phyloP scores from a whole-genome alignment of 148 eudicot species.

The Camellia granthamiana region DNA sequence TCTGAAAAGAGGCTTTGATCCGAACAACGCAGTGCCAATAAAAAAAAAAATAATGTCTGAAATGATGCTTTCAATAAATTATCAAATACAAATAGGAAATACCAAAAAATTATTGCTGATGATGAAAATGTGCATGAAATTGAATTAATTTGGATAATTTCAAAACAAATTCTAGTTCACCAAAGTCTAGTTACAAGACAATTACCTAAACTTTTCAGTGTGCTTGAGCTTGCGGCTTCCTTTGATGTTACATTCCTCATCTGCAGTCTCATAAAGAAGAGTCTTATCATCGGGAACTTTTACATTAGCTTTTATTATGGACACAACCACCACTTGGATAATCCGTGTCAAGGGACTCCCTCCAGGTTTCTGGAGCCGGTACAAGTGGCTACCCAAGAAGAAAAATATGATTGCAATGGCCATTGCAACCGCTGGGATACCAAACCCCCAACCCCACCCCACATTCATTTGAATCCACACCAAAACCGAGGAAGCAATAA shows the following conservation, averaged over 20 bases:
- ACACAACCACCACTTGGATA: constrained; percentile 41
- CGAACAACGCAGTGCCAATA: no score
- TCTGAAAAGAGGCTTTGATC: background rate
- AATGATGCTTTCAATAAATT: background rate
- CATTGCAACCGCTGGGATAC: constrained; percentile 49
- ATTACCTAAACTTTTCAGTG: constrained; percentile 32
- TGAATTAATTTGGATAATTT: background rate
- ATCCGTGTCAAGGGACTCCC: constrained; percentile 48
- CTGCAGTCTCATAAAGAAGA: constrained; percentile 32
- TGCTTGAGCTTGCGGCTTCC: constrained; percentile 43
- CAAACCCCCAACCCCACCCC: constrained; percentile 53
- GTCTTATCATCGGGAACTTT: constrained; percentile 25
- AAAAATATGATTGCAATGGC: constrained; percentile 33
- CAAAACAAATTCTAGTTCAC: background rate
- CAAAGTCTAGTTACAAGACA: background rate
- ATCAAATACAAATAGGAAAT: background rate
- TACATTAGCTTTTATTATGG: constrained; percentile 25
- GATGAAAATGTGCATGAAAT: constrained; percentile 27
- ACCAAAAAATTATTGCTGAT: background rate
- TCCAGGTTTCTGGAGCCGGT: constrained; percentile 34
- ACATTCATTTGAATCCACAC: constrained; percentile 55
- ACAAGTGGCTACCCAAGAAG: constrained; percentile 33
- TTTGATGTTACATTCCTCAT: constrained; percentile 20
- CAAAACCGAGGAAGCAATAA: constrained; percentile 35
- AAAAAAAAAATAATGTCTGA: no score